Base-by-base conservation (phyloP, 2,329 filamentous ascomycete species). In the Claviceps monticola region DNA sequence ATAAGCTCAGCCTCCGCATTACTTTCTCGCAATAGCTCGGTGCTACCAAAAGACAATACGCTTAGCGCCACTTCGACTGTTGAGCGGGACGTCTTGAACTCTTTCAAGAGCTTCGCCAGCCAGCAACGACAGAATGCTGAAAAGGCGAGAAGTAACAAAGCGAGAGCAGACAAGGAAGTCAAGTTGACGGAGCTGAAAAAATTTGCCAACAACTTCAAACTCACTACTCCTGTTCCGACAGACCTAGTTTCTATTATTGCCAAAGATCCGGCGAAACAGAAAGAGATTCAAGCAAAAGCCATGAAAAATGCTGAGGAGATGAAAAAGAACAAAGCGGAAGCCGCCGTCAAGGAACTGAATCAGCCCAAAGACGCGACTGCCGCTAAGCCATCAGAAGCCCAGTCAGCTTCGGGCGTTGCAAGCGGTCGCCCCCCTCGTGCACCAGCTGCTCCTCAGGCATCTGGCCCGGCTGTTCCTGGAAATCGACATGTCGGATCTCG, bases 161-260 rank as follows among this genome's bases (percentile, higher is more conserved):
- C 75, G 9, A 80, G 76, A 63, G 76, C 75, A 54, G 93, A 97
- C 65, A 95, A 95, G 65, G 88, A 90, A 58, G 82, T 93, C 57
- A 96, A 95, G 68, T 68, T 98, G 55, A 95, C 88, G 54, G 93
- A 98, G 68, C 71, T 98, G 53, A 94, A 93, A 74, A 95, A 91
- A 63, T 98, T 98, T 67, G 88, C 93, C 1, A 80, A 83, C 59
- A 93, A 80, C 64, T 98, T 98, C 75, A 97, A 97, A 70, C 78
- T 98, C 17, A 84, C 86, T 48, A 96, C 91, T 2, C 89, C 90
- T 5, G 89, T 98, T 11, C 93, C 93, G 1, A 83, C 80, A 49
- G 93, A 98, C 66, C 71, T 98, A 38, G 89, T 98, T 29, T 84
- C 88, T 1, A 98, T 98, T 58, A 84, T 98, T 55, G 91, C 93